Base-by-base conservation (phyloP, 2,329 filamentous ascomycete species). In the Drechslera avenae region DNA sequence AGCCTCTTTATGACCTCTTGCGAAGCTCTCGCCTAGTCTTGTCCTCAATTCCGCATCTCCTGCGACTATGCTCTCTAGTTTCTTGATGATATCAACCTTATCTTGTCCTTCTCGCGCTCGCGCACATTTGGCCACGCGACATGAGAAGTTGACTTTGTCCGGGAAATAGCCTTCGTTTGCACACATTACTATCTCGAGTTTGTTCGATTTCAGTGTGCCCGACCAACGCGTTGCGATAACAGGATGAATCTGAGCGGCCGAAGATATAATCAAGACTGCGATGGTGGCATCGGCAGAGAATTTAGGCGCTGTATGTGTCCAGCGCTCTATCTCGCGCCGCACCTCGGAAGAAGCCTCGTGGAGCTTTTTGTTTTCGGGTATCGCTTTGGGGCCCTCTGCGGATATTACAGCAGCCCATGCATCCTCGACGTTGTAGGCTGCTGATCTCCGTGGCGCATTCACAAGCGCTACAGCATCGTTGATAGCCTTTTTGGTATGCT, bases 161-260 rank as follows among this genome's bases (percentile, higher is more conserved):
- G 81, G 79, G 0, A 86, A 64, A 57, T 88, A 89, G 0, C 85
- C 85, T 48, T 85, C 81, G 48, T 89, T 89, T 0, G 86, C 86
- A 3, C 85, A 85, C 58, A 88, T 76, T 6, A 89, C 76, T 1
- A 88, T 82, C 60, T 88, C 81, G 1, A 88, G 75, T 46, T 80
- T 81, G 39, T 80, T 75, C 1, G 82, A 84, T 39, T 79, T 79
- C 3, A 89, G 73, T 56, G 83, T 78, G 0, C 83, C 82, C 1
- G 85, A 81, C 86, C 86, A 88, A 9, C 86, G 76, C 3, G 84
- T 87, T 2, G 86, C 86, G 48, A 89, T 86, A 2, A 88, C 78
- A 0, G 85, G 83, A 64, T 89, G 86, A 0, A 89, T 78, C 60
- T 88, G 86, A 1, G 84, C 82, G 19, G 74, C 70, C 1, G 81